Conservation (phyloP, 257 asterid species). For the Plectranthus barbatus region DNA sequence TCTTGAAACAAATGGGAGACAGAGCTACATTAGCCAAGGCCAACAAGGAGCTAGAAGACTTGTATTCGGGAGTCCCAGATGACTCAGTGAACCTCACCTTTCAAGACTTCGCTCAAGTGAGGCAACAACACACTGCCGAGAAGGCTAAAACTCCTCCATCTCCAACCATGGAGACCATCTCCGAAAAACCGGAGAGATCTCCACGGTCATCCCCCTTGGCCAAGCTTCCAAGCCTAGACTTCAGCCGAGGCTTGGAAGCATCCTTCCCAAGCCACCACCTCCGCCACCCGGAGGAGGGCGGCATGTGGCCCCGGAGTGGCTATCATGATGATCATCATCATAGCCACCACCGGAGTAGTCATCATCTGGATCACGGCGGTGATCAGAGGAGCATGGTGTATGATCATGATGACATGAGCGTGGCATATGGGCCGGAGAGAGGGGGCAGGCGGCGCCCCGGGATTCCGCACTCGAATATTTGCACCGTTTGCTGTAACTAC, state of each 20-base stretch:
- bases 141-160: constrained; percentile 12
- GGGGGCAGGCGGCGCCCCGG: constrained; percentile 54
- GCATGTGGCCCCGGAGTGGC: neutral
- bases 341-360: neutral
- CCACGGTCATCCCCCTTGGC: constrained; percentile 12
- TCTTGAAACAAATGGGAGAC: constrained; percentile 34
- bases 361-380: neutral
- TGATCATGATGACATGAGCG: constrained; percentile 40
- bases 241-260: constrained; percentile 42
- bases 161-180: constrained; percentile 11
- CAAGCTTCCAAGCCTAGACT: constrained; percentile 67
- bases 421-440: constrained; percentile 22
- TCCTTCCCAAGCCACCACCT: constrained; percentile 14
- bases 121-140: constrained; percentile 16
- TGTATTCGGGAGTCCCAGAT: constrained; percentile 68
- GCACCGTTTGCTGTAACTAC: constrained; percentile 58
- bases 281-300: constrained; percentile 1
- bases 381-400: constrained; percentile 31
- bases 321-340: neutral
- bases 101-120: constrained; percentile 54
- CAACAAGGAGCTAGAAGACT: constrained; percentile 53
- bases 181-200: constrained; percentile 10
- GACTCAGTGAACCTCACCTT: constrained; percentile 84
- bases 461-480: constrained; percentile 76
- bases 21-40: constrained; percentile 38